These are phyloP conservation scores for Pseudogymnoascus sp. DNA, from an alignment of 2,329 filamentous ascomycete genomes.

Conservation along the genomic window DNA sequence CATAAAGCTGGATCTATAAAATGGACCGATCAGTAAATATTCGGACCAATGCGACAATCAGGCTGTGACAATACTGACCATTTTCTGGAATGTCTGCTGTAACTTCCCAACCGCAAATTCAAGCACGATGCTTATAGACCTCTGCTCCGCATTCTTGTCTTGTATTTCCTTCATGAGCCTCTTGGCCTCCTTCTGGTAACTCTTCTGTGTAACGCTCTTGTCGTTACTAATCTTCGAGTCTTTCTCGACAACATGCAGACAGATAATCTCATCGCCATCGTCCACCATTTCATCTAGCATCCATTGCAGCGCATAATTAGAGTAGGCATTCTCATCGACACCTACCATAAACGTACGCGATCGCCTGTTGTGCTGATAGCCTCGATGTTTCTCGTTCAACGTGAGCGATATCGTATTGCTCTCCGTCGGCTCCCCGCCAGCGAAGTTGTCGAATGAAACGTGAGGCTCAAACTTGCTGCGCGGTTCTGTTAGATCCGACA, in stretches of 20 bases:
- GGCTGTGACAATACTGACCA: constrained; percentile 40
- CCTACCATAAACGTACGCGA: constrained; percentile 65
- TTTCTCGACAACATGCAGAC: constrained; percentile 62
- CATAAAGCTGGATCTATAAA: constrained; percentile 59
- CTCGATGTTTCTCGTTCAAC: constrained; percentile 61
- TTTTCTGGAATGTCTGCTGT: constrained; percentile 63
- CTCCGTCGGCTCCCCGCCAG: constrained; percentile 55
- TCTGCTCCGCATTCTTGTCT: constrained; percentile 59
- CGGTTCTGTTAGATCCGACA: constrained; percentile 11
- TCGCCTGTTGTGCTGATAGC: constrained; percentile 58
- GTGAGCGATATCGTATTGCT: constrained; percentile 51
- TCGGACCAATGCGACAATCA: background rate
- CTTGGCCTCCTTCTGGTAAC: constrained; percentile 56
- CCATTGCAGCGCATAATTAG: constrained; percentile 66
- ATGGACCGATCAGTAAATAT: constrained; percentile 6
- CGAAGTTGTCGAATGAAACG: constrained; percentile 68
- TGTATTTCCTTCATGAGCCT: constrained; percentile 57
- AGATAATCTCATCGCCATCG: constrained; percentile 68
- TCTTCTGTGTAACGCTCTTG: constrained; percentile 46
- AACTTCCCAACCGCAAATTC: constrained; percentile 66
- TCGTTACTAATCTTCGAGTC: constrained; percentile 57
- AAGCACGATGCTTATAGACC: constrained; percentile 62
- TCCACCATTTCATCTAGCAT: constrained; percentile 68
- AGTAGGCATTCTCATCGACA: constrained; percentile 66
- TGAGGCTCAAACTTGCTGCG: constrained; percentile 52